Evolutionary conservation across 768 basidiomycete genomes (phyloP).

Genomic region (Russula dissimulans): DNA sequence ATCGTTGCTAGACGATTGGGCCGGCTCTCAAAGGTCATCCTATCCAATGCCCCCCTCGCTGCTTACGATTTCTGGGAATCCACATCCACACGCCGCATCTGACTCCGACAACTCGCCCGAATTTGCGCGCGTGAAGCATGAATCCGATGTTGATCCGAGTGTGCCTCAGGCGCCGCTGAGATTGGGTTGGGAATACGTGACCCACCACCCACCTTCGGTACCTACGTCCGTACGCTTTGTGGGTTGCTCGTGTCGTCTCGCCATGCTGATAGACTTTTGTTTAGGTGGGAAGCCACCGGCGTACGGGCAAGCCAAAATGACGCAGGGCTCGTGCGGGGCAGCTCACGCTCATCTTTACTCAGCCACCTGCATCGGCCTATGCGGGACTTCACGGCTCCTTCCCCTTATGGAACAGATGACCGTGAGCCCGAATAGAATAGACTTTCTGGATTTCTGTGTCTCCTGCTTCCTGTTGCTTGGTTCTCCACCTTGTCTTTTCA

Average conservation of each 20-base stretch:
- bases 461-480: background rate
- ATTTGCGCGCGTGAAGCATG: slow-evolving; percentile 1
- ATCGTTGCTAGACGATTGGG: background rate
- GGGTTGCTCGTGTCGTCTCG: background rate
- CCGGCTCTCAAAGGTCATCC: background rate
- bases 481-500: too few species aligned
- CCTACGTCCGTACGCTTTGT: background rate
- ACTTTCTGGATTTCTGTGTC: background rate
- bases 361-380: background rate
- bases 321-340: background rate
- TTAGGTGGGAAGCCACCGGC: background rate
- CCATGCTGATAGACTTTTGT: background rate
- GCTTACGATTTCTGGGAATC: background rate
- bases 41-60: background rate
- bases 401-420: background rate
- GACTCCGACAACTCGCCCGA: background rate
- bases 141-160: slow-evolving; percentile 1
- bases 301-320: background rate
- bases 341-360: background rate
- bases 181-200: slow-evolving; percentile 2
- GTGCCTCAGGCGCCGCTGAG: background rate
- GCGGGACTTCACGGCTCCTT: background rate
- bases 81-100: background rate
- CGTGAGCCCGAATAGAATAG: background rate
- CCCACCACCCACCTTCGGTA: background rate